Conservation (phyloP, 2,329 filamentous ascomycete genomes). For the Thermoascus crustaceus region DNA sequence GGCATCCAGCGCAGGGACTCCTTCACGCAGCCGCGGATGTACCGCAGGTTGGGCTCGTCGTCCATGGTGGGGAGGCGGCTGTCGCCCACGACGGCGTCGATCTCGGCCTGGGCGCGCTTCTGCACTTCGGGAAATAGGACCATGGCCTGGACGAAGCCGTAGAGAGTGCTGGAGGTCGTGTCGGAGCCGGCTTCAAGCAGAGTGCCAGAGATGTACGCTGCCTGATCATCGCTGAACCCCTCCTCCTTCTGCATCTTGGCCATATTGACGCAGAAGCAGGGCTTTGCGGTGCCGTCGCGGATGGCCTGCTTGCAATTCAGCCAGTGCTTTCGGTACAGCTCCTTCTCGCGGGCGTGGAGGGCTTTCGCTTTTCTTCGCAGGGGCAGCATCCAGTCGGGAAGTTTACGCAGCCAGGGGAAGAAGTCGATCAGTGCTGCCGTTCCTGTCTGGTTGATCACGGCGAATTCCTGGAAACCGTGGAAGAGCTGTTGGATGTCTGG, state of each 20-base stretch:
- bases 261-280: slow-evolving; percentile 21
- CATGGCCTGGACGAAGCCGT: slow-evolving; percentile 43
- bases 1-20: slow-evolving; percentile 51
- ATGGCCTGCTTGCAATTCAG: slow-evolving; percentile 31
- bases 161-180: slow-evolving; percentile 43
- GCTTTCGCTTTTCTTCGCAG: slow-evolving; percentile 32
- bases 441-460: slow-evolving; percentile 34
- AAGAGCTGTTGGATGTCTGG: slow-evolving; percentile 38
- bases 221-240: slow-evolving; percentile 1
- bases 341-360: slow-evolving; percentile 38
- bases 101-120: slow-evolving; percentile 34
- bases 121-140: slow-evolving; percentile 40
- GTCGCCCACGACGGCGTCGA: slow-evolving; percentile 44
- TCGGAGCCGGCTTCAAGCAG: slow-evolving; percentile 41
- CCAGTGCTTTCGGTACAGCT: slow-evolving; percentile 36
- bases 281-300: slow-evolving; percentile 19
- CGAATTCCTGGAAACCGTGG: slow-evolving; percentile 35
- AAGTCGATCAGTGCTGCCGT: slow-evolving; percentile 39
- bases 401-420: slow-evolving; percentile 37
- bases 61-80: slow-evolving; percentile 41
- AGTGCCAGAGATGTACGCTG: slow-evolving; percentile 15
- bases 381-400: slow-evolving; percentile 38
- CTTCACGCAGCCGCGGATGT: slow-evolving; percentile 47
- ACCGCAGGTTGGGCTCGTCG: slow-evolving; percentile 13
- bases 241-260: slow-evolving; percentile 18